phyloP scores from a whole-genome alignment of 179 eudicot species.

The Silene coronaria region DNA sequence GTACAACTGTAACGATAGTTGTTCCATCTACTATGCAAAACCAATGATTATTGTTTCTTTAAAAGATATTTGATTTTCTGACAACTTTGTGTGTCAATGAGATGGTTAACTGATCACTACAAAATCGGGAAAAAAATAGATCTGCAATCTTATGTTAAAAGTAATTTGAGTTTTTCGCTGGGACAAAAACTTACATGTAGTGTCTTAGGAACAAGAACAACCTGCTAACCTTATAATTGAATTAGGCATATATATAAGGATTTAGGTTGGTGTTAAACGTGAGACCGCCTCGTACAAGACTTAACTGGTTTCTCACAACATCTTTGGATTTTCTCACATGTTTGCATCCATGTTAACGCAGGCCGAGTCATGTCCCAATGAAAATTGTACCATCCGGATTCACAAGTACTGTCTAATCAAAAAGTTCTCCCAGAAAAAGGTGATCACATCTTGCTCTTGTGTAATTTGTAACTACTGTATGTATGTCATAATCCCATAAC shows the following conservation, averaged over 20 bases:
- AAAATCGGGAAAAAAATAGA: not conserved
- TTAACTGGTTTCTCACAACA: not conserved
- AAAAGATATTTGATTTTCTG: slow-evolving; percentile 1
- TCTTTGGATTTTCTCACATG: not conserved
- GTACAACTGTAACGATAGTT: not conserved
- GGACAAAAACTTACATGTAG: not conserved
- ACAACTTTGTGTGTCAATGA: not conserved
- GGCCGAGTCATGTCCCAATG: slow-evolving; percentile 71
- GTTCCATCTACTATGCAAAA: not conserved
- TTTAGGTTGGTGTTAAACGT: not conserved
- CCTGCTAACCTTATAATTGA: not conserved
- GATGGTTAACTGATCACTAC: not conserved
- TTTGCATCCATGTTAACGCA: slow-evolving; percentile 26
- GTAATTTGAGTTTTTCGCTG: not conserved
- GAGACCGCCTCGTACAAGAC: not conserved
- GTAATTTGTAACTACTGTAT: not conserved
- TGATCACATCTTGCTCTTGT: slow-evolving; percentile 18
- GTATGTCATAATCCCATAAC: not conserved
- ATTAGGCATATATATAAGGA: not conserved
- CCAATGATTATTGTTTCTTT: not conserved
- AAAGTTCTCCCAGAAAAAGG: slow-evolving; percentile 72
- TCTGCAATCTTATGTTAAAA: not conserved
- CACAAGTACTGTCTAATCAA: slow-evolving; percentile 63
- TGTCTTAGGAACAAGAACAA: not conserved
- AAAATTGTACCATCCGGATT: slow-evolving; percentile 58